Evolutionary conservation across 768 basidiomycete species (phyloP).

Genomic region (Trametes gibbosa): DNA sequence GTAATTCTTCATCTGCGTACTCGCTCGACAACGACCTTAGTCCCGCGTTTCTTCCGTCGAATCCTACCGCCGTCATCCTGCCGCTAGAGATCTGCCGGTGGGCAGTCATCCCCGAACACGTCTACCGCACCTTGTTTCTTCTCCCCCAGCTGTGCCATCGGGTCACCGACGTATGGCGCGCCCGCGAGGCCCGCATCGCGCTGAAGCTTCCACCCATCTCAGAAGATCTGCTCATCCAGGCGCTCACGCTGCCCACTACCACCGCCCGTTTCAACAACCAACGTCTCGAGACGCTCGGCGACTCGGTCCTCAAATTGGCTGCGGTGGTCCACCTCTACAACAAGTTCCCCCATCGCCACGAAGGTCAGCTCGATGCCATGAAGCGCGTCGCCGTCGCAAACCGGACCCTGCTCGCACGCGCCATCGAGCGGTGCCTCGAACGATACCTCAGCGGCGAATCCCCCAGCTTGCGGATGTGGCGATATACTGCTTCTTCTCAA

Average conservation of each 20-base stretch:
- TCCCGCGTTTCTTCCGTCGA: slow-evolving; percentile 11
- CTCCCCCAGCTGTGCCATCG: slow-evolving; percentile 69
- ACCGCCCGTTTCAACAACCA: slow-evolving; percentile 73
- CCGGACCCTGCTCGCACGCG: slow-evolving; percentile 62
- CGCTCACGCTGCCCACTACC: slow-evolving; percentile 71
- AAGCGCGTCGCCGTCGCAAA: slow-evolving; percentile 70
- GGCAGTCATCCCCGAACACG: slow-evolving; percentile 48
- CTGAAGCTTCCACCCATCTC: slow-evolving; percentile 62
- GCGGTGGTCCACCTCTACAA: slow-evolving; percentile 77
- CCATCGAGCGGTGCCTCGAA: slow-evolving; percentile 61
- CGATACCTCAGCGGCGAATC: slow-evolving; percentile 60
- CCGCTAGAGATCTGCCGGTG: slow-evolving; percentile 50
- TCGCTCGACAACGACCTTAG: slow-evolving; percentile 28
- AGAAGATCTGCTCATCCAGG: slow-evolving; percentile 62
- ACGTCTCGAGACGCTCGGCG: slow-evolving; percentile 83
- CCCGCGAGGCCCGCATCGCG: slow-evolving; percentile 44
- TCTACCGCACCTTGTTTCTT: slow-evolving; percentile 51
- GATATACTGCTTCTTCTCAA: slow-evolving; percentile 42
- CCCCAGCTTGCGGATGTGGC: slow-evolving; percentile 56
- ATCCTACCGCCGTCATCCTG: slow-evolving; percentile 29
- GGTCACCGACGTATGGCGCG: slow-evolving; percentile 65
- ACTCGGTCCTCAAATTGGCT: slow-evolving; percentile 75
- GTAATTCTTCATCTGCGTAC: slow-evolving; percentile 23
- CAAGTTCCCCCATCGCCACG: slow-evolving; percentile 72
- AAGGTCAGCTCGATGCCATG: slow-evolving; percentile 74